A percentile compares a stretch with the other conserved stretches of the same genome.
Evolutionary conservation across 2,329 filamentous ascomycete genomes (phyloP).

Genomic region (Microdochium bolleyi): DNA sequence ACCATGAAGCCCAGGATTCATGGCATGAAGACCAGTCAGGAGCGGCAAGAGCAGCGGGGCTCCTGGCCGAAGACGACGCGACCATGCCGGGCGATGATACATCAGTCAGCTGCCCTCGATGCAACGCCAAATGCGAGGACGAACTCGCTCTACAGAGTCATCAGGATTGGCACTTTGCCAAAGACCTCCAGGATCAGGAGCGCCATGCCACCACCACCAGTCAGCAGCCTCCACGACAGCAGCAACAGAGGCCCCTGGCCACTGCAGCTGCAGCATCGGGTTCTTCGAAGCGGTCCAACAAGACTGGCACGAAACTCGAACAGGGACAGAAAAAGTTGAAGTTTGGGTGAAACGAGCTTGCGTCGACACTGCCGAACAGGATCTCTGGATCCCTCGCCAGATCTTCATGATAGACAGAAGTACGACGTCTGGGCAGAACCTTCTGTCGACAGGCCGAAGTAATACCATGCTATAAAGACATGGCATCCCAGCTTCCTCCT

Average conservation of each 20-base stretch:
- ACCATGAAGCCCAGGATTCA: neutral
- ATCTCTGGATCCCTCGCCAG: neutral
- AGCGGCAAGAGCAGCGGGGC: neutral
- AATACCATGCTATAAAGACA: neutral
- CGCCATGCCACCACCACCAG: slow-evolving; percentile 19
- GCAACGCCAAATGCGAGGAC: slow-evolving; percentile 51
- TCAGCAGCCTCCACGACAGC: slow-evolving; percentile 15
- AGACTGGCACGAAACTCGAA: slow-evolving; percentile 34
- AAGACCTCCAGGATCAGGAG: slow-evolving; percentile 65
- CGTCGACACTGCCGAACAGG: neutral
- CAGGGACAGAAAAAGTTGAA: slow-evolving; percentile 53
- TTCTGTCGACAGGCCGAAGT: too few relatives aligned
- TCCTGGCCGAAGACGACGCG: neutral
- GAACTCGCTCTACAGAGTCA: slow-evolving; percentile 63
- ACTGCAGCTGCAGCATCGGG: slow-evolving; percentile 23
- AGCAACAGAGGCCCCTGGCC: slow-evolving; percentile 13
- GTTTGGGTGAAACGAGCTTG: slow-evolving; percentile 39
- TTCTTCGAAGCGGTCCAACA: slow-evolving; percentile 10
- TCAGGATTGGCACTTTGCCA: slow-evolving; percentile 90
- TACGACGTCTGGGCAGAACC: too few relatives aligned
- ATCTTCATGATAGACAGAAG: neutral
- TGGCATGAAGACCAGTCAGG: neutral
- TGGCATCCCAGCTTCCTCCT: neutral
- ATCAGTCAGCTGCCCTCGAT: slow-evolving; percentile 49
- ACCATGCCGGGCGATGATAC: neutral